Evolutionary conservation across 805 yeast species (phyloP).

Genomic region (Ogataea wickerhamii): DNA sequence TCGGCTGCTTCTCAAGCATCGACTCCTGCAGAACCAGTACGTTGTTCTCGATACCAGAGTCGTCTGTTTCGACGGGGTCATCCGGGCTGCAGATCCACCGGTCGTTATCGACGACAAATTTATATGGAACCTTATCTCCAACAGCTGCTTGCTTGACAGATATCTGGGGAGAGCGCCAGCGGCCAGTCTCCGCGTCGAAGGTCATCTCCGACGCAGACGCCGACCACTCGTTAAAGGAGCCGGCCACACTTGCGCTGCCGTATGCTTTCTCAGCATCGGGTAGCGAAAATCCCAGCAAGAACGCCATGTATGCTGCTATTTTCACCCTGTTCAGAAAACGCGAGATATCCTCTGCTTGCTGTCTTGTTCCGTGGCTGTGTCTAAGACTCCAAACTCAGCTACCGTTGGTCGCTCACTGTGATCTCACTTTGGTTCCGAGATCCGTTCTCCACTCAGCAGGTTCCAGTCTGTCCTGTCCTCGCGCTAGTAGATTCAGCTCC

Average conservation of each 20-base stretch:
- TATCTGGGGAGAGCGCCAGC: slow-evolving; percentile 10
- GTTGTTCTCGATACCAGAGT: slow-evolving; percentile 27
- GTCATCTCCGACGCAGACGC: slow-evolving; percentile 6
- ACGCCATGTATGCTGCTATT: too few relatives aligned
- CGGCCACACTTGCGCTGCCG: slow-evolving; percentile 18
- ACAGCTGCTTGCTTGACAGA: slow-evolving; percentile 1
- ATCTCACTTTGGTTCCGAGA: too few relatives aligned
- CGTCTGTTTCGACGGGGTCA: slow-evolving; percentile 23
- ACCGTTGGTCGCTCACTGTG: too few relatives aligned
- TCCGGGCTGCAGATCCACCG: slow-evolving; percentile 27
- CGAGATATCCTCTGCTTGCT: too few relatives aligned
- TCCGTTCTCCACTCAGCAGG: too few relatives aligned
- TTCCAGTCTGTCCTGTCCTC: too few relatives aligned
- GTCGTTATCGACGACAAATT: slow-evolving; percentile 26
- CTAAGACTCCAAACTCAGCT: too few relatives aligned
- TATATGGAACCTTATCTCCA: slow-evolving; percentile 23
- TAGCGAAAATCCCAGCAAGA: slow-evolving; percentile 10
- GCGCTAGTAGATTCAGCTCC: too few relatives aligned
- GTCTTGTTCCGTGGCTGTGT: too few relatives aligned
- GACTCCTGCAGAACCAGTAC: slow-evolving; percentile 11
- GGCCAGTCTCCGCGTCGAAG: slow-evolving; percentile 1
- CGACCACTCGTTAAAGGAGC: slow-evolving; percentile 24
- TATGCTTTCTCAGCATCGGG: slow-evolving; percentile 15
- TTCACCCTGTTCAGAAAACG: too few relatives aligned
- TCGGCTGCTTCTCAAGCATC: background rate